Percentiles rank a stretch among this genome's conserved stretches.
Conservation (phyloP, 2,329 filamentous ascomycete genomes). For the Cadophora gregata region DNA sequence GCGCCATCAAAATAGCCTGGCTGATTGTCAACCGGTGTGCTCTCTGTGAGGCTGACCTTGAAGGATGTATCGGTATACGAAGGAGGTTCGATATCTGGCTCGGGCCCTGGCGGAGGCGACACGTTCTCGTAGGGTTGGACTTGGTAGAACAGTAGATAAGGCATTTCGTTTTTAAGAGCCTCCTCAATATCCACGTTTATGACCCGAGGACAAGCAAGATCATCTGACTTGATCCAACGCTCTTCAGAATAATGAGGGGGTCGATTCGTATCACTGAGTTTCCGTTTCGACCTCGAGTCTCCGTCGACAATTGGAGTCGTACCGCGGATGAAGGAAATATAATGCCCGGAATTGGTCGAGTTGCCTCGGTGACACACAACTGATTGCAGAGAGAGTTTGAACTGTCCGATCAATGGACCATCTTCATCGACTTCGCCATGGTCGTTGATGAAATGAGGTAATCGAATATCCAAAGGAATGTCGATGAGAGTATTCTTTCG, state of each 20-base stretch:
- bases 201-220: constrained; percentile 76
- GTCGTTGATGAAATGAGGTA: constrained; percentile 92
- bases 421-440: constrained; percentile 65
- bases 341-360: constrained; percentile 88
- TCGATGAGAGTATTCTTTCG: constrained; percentile 86
- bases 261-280: constrained; percentile 47
- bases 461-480: constrained; percentile 81
- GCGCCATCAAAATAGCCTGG: constrained; percentile 53
- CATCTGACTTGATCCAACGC: constrained; percentile 92
- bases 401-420: constrained; percentile 77
- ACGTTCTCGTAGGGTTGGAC: constrained; percentile 77
- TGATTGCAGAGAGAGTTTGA: constrained; percentile 90
- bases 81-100: constrained; percentile 51
- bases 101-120: constrained; percentile 44
- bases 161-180: constrained; percentile 83
- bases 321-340: constrained; percentile 83
- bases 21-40: constrained; percentile 17
- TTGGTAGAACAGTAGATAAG: constrained; percentile 95
- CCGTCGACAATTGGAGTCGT: constrained; percentile 66
- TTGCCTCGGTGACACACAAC: constrained; percentile 91
- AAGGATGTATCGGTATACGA: constrained; percentile 58
- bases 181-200: constrained; percentile 77
- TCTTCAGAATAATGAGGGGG: constrained; percentile 72
- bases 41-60: constrained; percentile 31
- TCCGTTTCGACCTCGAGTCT: constrained; percentile 59